phyloP scores from a whole-genome alignment of 1,284 basidiomycete species.

The Hypsizygus ulmarius region DNA sequence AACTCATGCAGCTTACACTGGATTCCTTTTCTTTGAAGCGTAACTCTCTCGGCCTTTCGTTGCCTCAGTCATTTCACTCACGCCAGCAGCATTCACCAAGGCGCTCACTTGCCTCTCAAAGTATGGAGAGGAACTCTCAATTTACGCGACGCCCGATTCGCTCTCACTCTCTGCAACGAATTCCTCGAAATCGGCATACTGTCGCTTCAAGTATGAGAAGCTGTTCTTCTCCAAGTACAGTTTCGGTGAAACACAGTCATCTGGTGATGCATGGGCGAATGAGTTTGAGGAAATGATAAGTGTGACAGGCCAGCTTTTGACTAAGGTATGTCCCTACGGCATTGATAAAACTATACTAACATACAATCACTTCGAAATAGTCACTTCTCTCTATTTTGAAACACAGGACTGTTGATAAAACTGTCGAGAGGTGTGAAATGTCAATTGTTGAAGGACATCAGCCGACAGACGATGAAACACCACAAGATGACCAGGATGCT shows the following conservation, averaged over 20 bases:
- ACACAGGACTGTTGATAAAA: conserved; percentile 70
- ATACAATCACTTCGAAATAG: conserved; percentile 33
- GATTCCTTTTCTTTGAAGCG: conserved; percentile 44
- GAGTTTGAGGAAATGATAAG: conserved; percentile 32
- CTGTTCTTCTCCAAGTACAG: conserved; percentile 70
- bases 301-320: conserved; percentile 62
- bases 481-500: conserved; percentile 54
- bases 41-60: conserved; percentile 20
- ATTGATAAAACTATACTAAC: conserved; percentile 1
- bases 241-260: conserved; percentile 31
- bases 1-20: conserved; percentile 40
- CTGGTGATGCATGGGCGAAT: conserved; percentile 21
- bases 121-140: conserved; percentile 75
- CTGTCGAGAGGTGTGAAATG: conserved; percentile 72
- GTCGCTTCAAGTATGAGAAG: conserved; percentile 67
- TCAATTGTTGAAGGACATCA: conserved; percentile 55
- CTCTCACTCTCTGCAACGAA: conserved; percentile 71
- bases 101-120: conserved; percentile 71
- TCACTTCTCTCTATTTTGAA: conserved; percentile 69
- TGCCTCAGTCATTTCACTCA: conserved; percentile 7
- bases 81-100: conserved; percentile 60
- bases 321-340: conserved; percentile 47
- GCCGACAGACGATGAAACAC: conserved; percentile 29
- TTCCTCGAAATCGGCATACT: conserved; percentile 75
- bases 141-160: conserved; percentile 58